Conservation (phyloP, 495 filamentous ascomycete genomes). For the Penicillium nucicola region DNA sequence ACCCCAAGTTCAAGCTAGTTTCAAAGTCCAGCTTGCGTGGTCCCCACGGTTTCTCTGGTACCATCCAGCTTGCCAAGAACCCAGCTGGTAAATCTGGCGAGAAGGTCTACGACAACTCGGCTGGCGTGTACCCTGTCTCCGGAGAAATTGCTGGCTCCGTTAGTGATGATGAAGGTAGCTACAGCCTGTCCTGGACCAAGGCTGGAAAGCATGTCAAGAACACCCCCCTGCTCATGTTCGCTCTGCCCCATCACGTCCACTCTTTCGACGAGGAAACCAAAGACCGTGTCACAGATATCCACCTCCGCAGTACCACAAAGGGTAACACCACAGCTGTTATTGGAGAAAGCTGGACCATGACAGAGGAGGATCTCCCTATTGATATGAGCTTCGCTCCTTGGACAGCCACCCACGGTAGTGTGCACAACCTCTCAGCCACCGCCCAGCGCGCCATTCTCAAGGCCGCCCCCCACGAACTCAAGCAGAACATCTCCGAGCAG, state of each 20-base stretch:
- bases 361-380: slow-evolving; percentile 67
- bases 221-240: slow-evolving; percentile 74
- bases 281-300: slow-evolving; percentile 52
- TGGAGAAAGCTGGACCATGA: slow-evolving; percentile 76
- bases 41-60: slow-evolving; percentile 57
- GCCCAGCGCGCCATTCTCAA: slow-evolving; percentile 53
- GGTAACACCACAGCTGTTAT: slow-evolving; percentile 71
- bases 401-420: slow-evolving; percentile 52
- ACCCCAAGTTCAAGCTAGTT: slow-evolving; percentile 47
- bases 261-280: slow-evolving; percentile 65
- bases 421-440: slow-evolving; percentile 45
- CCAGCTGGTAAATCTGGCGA: slow-evolving; percentile 59
- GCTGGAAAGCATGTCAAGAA: slow-evolving; percentile 48
- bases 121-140: slow-evolving; percentile 67
- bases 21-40: slow-evolving; percentile 50
- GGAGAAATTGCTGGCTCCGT: slow-evolving; percentile 62
- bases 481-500: slow-evolving; percentile 67
- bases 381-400: slow-evolving; percentile 76
- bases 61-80: slow-evolving; percentile 79
- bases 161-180: slow-evolving; percentile 59
- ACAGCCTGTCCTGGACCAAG: slow-evolving; percentile 68
- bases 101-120: slow-evolving; percentile 66
- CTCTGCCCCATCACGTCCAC: slow-evolving; percentile 79
- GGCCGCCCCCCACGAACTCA: slow-evolving; percentile 62
- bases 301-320: slow-evolving; percentile 82